These are phyloP conservation scores for Hemileia vastatrix DNA, from an alignment of 1,284 basidiomycete genomes.

Conservation along the genomic window DNA sequence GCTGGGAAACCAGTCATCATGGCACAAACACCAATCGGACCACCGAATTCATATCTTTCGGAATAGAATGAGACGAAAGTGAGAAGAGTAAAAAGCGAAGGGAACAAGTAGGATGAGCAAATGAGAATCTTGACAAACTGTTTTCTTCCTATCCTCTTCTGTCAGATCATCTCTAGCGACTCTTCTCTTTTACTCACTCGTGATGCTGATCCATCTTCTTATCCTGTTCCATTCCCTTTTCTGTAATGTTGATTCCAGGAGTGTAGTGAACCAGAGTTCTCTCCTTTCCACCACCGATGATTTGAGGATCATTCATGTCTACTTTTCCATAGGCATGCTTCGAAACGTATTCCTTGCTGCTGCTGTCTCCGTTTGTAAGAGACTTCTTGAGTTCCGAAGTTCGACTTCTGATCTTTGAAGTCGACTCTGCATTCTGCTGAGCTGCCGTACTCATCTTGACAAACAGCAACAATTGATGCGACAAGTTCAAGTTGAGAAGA, in stretches of 20 bases:
- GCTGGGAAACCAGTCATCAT: slow-evolving; percentile 93
- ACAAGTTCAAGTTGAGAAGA: too few relatives aligned
- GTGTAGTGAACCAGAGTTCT: slow-evolving; percentile 34
- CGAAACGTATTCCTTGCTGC: background rate
- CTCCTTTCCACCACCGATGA: slow-evolving; percentile 38
- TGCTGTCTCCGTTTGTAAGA: background rate
- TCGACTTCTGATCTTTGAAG: background rate
- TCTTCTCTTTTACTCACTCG: too few relatives aligned
- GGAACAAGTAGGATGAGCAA: too few relatives aligned
- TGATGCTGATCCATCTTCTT: too few relatives aligned
- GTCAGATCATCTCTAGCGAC: too few relatives aligned
- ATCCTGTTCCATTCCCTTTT: slow-evolving; percentile 38
- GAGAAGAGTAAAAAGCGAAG: too few relatives aligned
- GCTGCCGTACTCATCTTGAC: background rate
- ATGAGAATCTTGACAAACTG: too few relatives aligned
- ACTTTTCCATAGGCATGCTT: slow-evolving; percentile 35
- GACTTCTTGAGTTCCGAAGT: background rate
- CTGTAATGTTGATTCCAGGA: slow-evolving; percentile 41
- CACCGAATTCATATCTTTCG: slow-evolving; percentile 80
- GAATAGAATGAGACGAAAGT: too few relatives aligned
- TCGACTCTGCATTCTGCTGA: background rate
- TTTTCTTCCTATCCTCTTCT: too few relatives aligned
- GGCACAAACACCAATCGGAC: slow-evolving; percentile 75
- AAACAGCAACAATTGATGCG: too few relatives aligned
- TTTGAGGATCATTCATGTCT: slow-evolving; percentile 40